Evolutionary conservation across 352 stramenopile genomes (phyloP).

Genomic region (Globisporangium heterothallicum): DNA sequence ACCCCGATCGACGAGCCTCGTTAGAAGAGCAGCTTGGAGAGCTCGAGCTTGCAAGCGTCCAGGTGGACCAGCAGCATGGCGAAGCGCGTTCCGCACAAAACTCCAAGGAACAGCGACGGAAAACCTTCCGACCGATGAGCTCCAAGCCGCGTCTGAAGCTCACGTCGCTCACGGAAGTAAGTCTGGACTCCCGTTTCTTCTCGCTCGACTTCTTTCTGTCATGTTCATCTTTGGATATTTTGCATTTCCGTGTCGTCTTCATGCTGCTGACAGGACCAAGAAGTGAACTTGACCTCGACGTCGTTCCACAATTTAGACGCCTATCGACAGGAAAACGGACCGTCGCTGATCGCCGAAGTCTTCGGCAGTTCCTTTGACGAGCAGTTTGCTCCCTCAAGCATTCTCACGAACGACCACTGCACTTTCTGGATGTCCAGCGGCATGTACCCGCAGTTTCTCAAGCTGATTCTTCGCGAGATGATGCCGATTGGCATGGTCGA

Average conservation of each 20-base stretch:
- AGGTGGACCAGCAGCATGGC: conserved; percentile 26
- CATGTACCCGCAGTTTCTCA: conserved; percentile 70
- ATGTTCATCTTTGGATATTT: background rate
- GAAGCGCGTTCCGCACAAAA: conserved; percentile 5
- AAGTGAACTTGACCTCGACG: conserved; percentile 41
- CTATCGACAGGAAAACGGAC: conserved; percentile 30
- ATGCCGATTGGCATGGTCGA: conserved; percentile 53
- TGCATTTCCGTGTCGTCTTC: background rate
- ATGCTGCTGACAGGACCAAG: conserved; percentile 28
- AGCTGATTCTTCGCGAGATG: conserved; percentile 54
- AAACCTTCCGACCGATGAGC: conserved; percentile 64
- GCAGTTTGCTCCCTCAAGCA: conserved; percentile 33
- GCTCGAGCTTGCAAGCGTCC: conserved; percentile 53
- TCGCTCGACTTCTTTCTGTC: background rate
- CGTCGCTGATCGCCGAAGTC: conserved; percentile 50
- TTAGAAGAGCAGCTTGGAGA: conserved; percentile 68
- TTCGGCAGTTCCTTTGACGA: conserved; percentile 67
- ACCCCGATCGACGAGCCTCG: conserved; percentile 41
- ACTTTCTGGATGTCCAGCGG: conserved; percentile 68
- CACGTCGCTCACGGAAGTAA: conserved; percentile 45
- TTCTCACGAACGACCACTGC: conserved; percentile 43
- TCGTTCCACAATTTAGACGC: conserved; percentile 34
- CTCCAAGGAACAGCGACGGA: conserved; percentile 26
- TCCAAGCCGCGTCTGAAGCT: conserved; percentile 58
- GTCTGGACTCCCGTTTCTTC: background rate